Conservation (phyloP, 2,329 filamentous ascomycete species). For the Talaromyces funiculosus region DNA sequence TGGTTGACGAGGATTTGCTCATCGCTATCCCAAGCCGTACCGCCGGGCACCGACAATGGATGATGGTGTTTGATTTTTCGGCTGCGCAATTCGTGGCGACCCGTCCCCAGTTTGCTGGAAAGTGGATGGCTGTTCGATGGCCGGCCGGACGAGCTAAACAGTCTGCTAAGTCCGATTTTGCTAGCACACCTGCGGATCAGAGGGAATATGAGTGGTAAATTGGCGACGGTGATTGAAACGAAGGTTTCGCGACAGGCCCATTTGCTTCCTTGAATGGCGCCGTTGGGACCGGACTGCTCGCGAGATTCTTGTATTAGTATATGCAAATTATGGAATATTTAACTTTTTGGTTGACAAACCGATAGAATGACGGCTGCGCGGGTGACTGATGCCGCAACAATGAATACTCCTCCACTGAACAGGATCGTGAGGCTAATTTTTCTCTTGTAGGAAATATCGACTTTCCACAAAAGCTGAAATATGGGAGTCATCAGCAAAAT, state of each 20-base stretch:
- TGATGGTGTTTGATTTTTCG: conserved; percentile 1
- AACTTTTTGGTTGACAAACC: background rate
- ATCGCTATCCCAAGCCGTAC: conserved; percentile 25
- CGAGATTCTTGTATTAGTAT: background rate
- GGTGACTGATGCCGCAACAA: conserved; percentile 49
- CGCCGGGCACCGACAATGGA: conserved; percentile 11
- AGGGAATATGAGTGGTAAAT: conserved; percentile 37
- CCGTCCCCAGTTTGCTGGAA: conserved; percentile 16
- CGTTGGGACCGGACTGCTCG: conserved; percentile 26
- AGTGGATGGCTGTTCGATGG: conserved; percentile 20
- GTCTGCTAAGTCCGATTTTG: conserved; percentile 22
- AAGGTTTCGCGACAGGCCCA: conserved; percentile 42
- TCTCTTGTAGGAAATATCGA: conserved; percentile 42
- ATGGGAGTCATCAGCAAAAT: background rate
- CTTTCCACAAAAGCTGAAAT: conserved; percentile 46
- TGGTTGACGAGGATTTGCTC: conserved; percentile 21
- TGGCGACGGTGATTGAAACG: conserved; percentile 37
- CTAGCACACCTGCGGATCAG: conserved; percentile 22
- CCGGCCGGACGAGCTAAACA: conserved; percentile 23
- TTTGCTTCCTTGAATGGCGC: conserved; percentile 32
- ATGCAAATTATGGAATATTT: background rate
- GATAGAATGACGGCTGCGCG: conserved; percentile 46
- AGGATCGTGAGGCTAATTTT: conserved; percentile 49
- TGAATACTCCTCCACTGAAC: conserved; percentile 51
- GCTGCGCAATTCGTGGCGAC: conserved; percentile 15